Evolutionary conservation across 805 yeast species (phyloP).

Genomic region (Ogataea allantospora): DNA sequence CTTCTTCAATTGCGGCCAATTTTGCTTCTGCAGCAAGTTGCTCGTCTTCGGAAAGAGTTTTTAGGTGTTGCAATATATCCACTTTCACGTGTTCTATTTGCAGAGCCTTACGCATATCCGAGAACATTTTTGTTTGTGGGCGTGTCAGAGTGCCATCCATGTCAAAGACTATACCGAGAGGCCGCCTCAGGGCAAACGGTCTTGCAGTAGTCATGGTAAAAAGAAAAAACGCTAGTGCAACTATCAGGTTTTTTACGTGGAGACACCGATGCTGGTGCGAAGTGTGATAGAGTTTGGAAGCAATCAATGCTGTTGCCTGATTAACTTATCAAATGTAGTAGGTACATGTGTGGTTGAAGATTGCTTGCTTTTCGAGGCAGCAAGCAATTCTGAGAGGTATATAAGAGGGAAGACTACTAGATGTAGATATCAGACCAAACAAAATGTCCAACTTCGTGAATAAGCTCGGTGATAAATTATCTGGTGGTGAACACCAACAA

Average conservation of each 20-base stretch:
- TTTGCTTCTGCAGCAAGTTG: conserved; percentile 44
- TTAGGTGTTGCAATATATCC: conserved; percentile 56
- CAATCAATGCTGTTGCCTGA: too few species aligned
- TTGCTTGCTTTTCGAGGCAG: conserved; percentile 6
- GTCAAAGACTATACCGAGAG: conserved; percentile 59
- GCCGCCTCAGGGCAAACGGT: conserved; percentile 2
- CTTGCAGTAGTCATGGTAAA: conserved; percentile 1
- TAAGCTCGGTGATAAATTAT: conserved; percentile 11
- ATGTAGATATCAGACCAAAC: too few species aligned
- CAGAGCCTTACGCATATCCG: conserved; percentile 59
- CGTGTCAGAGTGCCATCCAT: conserved; percentile 78
- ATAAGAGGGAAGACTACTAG: not conserved
- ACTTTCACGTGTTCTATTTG: conserved; percentile 41
- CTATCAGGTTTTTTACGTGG: not conserved
- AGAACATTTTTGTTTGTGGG: conserved; percentile 50
- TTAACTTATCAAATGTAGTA: too few species aligned
- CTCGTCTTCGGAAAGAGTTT: conserved; percentile 38
- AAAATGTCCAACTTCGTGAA: conserved; percentile 12
- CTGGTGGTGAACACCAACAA: conserved; percentile 8
- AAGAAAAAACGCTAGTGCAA: not conserved
- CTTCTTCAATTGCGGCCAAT: conserved; percentile 53
- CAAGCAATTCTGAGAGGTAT: conserved; percentile 3
- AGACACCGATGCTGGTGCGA: conserved; percentile 2
- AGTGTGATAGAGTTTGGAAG: conserved; percentile 1
- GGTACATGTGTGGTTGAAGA: not conserved